Percentiles rank a stretch among this genome's conserved stretches.
Evolutionary conservation across 305 asterid species (phyloP).

Genomic region (Ruellia speciosa): DNA sequence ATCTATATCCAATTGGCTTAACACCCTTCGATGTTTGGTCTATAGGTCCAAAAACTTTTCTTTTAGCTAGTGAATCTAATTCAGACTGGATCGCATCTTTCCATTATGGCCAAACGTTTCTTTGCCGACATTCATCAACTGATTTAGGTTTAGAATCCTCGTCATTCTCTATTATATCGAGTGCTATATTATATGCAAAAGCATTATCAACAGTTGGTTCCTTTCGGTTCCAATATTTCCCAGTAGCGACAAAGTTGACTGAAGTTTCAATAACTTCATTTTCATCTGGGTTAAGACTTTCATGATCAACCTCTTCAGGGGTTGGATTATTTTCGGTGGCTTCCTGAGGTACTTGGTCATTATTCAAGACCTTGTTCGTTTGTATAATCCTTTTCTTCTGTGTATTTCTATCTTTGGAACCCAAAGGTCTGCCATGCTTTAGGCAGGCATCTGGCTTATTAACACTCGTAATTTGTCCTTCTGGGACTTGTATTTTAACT

Average conservation of each 20-base stretch:
- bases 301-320: background rate
- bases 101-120: constrained; percentile 20
- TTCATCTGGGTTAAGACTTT: no score
- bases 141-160: constrained; percentile 16
- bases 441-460: background rate
- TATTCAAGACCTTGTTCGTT: background rate
- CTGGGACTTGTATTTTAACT: constrained; percentile 4
- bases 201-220: background rate
- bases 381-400: constrained; percentile 1
- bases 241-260: background rate
- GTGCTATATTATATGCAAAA: constrained; percentile 16
- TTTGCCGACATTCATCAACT: constrained; percentile 10
- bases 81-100: no score
- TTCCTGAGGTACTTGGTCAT: background rate
- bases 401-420: constrained; percentile 15
- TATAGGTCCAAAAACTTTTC: no score
- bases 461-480: background rate
- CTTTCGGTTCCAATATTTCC: background rate
- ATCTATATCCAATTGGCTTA: no score
- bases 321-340: background rate
- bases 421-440: constrained; percentile 4
- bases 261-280: no score
- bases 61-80: no score
- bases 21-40: no score
- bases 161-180: background rate